phyloP scores from a whole-genome alignment of 208 protist species.

The Lotmaria passim region DNA sequence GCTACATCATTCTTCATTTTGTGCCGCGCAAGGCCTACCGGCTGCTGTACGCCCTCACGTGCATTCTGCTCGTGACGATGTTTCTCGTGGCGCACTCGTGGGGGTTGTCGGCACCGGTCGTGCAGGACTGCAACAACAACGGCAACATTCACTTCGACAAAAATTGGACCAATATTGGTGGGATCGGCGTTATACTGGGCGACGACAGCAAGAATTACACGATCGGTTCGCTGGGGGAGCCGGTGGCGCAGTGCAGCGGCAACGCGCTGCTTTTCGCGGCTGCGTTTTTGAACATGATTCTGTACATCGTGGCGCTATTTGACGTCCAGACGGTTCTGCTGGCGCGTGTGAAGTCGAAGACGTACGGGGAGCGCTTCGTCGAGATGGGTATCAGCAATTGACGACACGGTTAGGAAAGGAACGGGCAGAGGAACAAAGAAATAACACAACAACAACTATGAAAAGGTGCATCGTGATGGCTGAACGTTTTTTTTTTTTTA shows the following conservation, averaged over 20 bases:
- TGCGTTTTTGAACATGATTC: slow-evolving; percentile 59
- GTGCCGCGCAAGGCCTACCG: slow-evolving; percentile 80
- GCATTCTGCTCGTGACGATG: slow-evolving; percentile 58
- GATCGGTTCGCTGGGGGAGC: slow-evolving; percentile 61
- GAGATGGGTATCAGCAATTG: slow-evolving; percentile 88
- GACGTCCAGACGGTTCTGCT: slow-evolving; percentile 85
- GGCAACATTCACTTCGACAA: slow-evolving; percentile 22
- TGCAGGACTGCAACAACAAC: slow-evolving; percentile 60
- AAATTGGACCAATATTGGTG: slow-evolving; percentile 32
- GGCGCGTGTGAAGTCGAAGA: slow-evolving; percentile 79
- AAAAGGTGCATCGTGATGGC: slow-evolving; percentile 5
- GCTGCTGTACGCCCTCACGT: slow-evolving; percentile 78
- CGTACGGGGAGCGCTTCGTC: slow-evolving; percentile 82
- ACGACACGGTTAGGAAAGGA: slow-evolving; percentile 10
- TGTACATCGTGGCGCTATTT: slow-evolving; percentile 77
- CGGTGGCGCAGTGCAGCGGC: slow-evolving; percentile 51
- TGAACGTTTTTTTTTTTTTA: background rate
- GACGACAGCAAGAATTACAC: slow-evolving; percentile 36
- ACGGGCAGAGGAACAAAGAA: slow-evolving; percentile 14
- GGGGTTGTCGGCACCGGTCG: slow-evolving; percentile 59
- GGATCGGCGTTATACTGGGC: slow-evolving; percentile 25
- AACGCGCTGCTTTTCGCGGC: slow-evolving; percentile 61
- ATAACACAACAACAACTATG: too few relatives aligned
- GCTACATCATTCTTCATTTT: slow-evolving; percentile 80
- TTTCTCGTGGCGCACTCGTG: slow-evolving; percentile 72